Evolutionary conservation across 2,329 filamentous ascomycete species (phyloP), one percentile per base, ranked within the genome.

Genomic region (Venturia oleaginea): DNA sequence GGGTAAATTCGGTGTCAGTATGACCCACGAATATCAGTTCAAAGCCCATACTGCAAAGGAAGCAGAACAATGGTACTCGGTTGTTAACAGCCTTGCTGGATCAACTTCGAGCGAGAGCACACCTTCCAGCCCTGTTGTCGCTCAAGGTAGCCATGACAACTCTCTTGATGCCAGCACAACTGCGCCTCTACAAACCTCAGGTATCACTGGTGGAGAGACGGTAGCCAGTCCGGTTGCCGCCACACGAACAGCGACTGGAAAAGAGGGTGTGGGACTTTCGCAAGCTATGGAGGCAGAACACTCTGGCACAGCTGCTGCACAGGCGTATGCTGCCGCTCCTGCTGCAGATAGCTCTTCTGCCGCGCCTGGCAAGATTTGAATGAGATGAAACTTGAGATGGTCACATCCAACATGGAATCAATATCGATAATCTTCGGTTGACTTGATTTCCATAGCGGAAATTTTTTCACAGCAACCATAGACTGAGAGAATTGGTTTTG

Each of bases 41-140:
- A 95, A 95, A 79, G 92, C 92, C 0, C 88, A 92, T 76, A 91
- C 89, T 0, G 76, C 90, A 2, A 81, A 83, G 34, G 91, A 96
- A 68, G 92, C 93, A 0, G 81, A 88, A 75, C 89, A 91, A 75
- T 97, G 93, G 93, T 92, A 86, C 76, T 83, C 88, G 40, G 79
- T 91, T 68, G 88, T 97, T 71, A 78, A 81, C 57, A 76, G 80
- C 65, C 82, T 85, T 10, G 84, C 84, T 34, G 86, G 85, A 61
- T 71, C 76, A 59, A 72, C 75, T 13, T 76, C 76, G n/a, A 74
- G 70, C 66, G 78, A 80, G 59, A 62, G 72, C 55, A 68, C 70
- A 24, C 76, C 75, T 1, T 76, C 54, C 13, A 43, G 34, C 17
- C 63, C 63, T 40, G 63, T 51, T 19, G 27, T 46, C 4, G 37